These are phyloP conservation scores for Saturnispora sanitii DNA, from an alignment of 805 yeast genomes.

Conservation along the genomic window DNA sequence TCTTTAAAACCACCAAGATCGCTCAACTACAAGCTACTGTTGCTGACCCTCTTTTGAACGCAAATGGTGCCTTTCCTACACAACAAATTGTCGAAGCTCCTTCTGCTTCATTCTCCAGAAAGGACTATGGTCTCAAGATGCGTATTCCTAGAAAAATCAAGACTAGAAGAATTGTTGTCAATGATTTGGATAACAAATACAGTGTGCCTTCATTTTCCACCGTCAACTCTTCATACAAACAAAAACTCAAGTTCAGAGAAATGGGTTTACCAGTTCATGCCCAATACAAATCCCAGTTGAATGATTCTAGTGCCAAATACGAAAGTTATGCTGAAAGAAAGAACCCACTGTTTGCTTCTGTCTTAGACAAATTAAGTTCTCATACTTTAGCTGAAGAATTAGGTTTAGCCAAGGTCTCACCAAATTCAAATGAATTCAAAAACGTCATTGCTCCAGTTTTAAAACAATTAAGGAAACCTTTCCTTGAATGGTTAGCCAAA, in stretches of 20 bases:
- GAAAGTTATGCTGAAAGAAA: constrained; percentile 1
- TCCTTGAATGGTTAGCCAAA: constrained; percentile 43
- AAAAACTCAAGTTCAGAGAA: constrained; percentile 59
- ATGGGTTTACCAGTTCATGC: constrained; percentile 41
- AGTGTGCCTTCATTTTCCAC: constrained; percentile 66
- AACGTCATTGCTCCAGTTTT: constrained; percentile 29
- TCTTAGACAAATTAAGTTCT: constrained; percentile 16
- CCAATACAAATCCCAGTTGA: constrained; percentile 10
- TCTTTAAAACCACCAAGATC: constrained; percentile 24
- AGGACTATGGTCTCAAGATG: constrained; percentile 70
- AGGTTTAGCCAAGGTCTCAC: constrained; percentile 18
- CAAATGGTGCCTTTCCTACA: constrained; percentile 38
- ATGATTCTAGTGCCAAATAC: not conserved
- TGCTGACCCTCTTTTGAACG: constrained; percentile 20
- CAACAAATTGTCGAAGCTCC: constrained; percentile 69
- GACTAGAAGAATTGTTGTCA: constrained; percentile 48
- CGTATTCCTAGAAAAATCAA: constrained; percentile 55
- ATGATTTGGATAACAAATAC: constrained; percentile 57
- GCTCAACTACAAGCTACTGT: constrained; percentile 27
- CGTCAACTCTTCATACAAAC: constrained; percentile 48
- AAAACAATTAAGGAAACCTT: constrained; percentile 39
- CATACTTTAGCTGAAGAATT: constrained; percentile 22
- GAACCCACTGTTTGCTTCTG: constrained; percentile 35
- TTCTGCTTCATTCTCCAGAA: constrained; percentile 49
- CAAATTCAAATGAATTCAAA: constrained; percentile 16